phyloP scores from a whole-genome alignment of 345 rosid genomes.

The Populus ilicifolia region DNA sequence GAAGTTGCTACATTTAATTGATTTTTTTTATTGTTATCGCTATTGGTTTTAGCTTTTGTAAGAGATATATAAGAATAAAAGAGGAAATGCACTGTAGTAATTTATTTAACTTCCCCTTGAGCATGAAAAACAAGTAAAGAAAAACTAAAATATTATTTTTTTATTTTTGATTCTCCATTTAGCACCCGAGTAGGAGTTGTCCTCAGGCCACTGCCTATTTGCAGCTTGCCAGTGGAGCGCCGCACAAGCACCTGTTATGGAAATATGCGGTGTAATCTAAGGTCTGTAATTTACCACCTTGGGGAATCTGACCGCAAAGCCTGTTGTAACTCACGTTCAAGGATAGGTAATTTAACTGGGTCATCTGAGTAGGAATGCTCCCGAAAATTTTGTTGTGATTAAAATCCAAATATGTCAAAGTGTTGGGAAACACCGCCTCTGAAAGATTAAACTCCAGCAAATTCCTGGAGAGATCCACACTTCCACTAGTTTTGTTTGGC shows the following conservation, averaged over 20 bases:
- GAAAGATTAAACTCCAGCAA: constrained; percentile 55
- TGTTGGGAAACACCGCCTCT: constrained; percentile 35
- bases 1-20: too few species aligned
- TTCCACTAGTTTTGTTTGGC: constrained; percentile 38
- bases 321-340: constrained; percentile 33
- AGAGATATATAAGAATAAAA: too few species aligned
- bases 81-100: too few species aligned
- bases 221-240: background rate
- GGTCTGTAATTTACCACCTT: background rate
- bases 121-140: too few species aligned
- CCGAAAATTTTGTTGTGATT: constrained; percentile 69
- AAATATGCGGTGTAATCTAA: background rate
- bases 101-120: too few species aligned
- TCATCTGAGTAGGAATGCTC: constrained; percentile 45
- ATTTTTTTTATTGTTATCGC: too few species aligned
- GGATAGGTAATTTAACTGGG: constrained; percentile 31
- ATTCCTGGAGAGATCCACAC: constrained; percentile 57
- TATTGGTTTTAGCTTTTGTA: too few species aligned
- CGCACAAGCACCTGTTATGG: background rate
- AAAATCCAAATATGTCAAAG: constrained; percentile 44
- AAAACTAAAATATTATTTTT: too few species aligned
- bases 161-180: too few species aligned
- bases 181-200: too few species aligned
- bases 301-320: constrained; percentile 15
- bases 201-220: background rate